Conservation (phyloP, 2,329 filamentous ascomycete genomes). For the Diplodia seriata region DNA sequence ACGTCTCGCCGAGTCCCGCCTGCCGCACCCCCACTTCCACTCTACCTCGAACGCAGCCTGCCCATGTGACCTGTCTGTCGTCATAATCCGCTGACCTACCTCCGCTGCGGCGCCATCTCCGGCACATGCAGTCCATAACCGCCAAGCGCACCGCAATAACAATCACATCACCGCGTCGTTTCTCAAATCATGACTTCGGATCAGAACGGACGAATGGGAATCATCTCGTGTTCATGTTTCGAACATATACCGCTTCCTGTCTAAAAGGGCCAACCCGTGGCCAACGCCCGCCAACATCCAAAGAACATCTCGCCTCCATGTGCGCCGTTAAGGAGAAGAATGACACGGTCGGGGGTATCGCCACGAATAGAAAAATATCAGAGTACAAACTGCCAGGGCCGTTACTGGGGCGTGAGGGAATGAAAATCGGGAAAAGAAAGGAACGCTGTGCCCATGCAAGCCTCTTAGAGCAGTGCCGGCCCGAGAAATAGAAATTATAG, state of each 20-base stretch:
- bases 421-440: background rate
- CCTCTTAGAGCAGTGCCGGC: slow-evolving; percentile 10
- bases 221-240: slow-evolving; percentile 27
- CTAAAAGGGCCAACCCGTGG: slow-evolving; percentile 2
- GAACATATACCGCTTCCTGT: slow-evolving; percentile 22
- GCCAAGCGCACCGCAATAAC: background rate
- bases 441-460: slow-evolving; percentile 8
- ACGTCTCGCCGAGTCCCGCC: slow-evolving; percentile 5
- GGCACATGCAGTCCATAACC: background rate
- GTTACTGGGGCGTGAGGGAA: slow-evolving; percentile 9
- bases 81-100: slow-evolving; percentile 13
- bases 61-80: slow-evolving; percentile 18
- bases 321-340: slow-evolving; percentile 19
- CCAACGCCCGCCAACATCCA: slow-evolving; percentile 14
- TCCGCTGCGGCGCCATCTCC: background rate
- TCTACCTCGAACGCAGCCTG: slow-evolving; percentile 20
- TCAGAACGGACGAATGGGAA: slow-evolving; percentile 13
- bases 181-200: slow-evolving; percentile 9
- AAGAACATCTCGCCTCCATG: slow-evolving; percentile 20
- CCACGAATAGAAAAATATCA: slow-evolving; percentile 18
- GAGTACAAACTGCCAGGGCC: slow-evolving; percentile 12
- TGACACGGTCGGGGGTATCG: slow-evolving; percentile 29
- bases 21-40: slow-evolving; percentile 3
- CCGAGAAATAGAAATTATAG: slow-evolving; percentile 25
- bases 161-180: slow-evolving; percentile 25